Conservation (phyloP, 108 stramenopile genomes). For the Fistulifera pelliculosa region DNA sequence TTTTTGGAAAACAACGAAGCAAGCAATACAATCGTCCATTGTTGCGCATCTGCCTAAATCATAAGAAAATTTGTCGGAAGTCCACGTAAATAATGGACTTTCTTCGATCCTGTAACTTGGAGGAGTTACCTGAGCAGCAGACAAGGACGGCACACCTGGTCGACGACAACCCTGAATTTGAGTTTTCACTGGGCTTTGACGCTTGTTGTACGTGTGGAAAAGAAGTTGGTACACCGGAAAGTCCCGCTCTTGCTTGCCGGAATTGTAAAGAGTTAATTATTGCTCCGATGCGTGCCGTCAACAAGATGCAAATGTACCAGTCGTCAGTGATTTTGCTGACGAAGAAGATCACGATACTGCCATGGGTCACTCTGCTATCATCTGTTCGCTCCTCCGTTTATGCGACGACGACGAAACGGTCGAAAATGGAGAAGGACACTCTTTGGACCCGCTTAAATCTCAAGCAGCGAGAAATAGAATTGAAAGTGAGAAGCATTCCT, state of each 20-base stretch:
- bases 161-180: conserved; percentile 16
- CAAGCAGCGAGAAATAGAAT: conserved; percentile 63
- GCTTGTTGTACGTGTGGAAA: conserved; percentile 39
- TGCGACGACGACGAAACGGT: conserved; percentile 69
- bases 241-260: conserved; percentile 28
- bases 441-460: conserved; percentile 10
- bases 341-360: conserved; percentile 40
- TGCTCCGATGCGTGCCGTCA: conserved; percentile 56
- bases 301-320: conserved; percentile 26
- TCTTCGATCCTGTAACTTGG: conserved; percentile 5
- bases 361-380: conserved; percentile 63
- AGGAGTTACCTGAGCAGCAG: conserved; percentile 21
- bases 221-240: not conserved
- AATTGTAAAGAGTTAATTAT: conserved; percentile 61
- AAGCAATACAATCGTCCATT: too few species aligned
- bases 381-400: conserved; percentile 56
- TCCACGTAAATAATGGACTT: too few species aligned
- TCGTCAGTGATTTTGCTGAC: conserved; percentile 10
- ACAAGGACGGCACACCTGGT: conserved; percentile 15
- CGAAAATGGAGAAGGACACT: conserved; percentile 23
- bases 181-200: conserved; percentile 42
- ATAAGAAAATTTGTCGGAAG: too few species aligned
- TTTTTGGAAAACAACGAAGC: too few species aligned
- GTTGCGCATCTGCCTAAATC: too few species aligned
- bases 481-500: conserved; percentile 71